These are phyloP conservation scores for Neocatenulostroma microsporum DNA, from an alignment of 2,329 filamentous ascomycete genomes.

Conservation along the genomic window DNA sequence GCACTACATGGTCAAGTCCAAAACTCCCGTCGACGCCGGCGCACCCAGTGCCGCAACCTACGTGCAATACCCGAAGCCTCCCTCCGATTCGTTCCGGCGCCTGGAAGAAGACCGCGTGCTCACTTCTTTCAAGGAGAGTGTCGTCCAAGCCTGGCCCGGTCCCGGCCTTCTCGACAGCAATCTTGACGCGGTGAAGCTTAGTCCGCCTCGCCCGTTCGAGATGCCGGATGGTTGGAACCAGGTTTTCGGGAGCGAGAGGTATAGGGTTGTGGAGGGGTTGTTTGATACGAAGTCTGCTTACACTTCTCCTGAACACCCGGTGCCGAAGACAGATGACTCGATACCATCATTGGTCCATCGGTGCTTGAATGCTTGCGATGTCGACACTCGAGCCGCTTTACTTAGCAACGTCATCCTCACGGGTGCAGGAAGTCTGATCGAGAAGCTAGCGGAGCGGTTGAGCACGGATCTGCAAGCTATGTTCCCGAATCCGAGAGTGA, in stretches of 20 bases:
- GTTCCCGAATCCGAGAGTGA: constrained; percentile 79
- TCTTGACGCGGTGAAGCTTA: constrained; percentile 64
- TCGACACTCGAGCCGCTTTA: constrained; percentile 75
- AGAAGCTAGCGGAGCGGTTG: constrained; percentile 85
- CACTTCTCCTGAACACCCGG: constrained; percentile 33
- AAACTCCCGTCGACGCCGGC: constrained; percentile 80
- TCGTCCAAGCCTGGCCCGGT: constrained; percentile 87
- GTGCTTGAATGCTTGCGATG: constrained; percentile 71
- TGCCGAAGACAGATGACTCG: constrained; percentile 59
- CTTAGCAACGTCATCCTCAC: constrained; percentile 89
- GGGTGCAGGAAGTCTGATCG: constrained; percentile 76
- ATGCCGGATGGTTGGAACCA: constrained; percentile 97
- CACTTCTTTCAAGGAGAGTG: constrained; percentile 95
- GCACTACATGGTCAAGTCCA: constrained; percentile 80
- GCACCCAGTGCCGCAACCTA: constrained; percentile 69
- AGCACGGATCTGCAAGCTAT: constrained; percentile 73
- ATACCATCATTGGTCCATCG: constrained; percentile 75
- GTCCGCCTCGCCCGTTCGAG: constrained; percentile 83
- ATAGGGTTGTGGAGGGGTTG: constrained; percentile 76
- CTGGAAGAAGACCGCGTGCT: constrained; percentile 89
- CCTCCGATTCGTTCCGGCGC: constrained; percentile 63
- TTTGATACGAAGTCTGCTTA: constrained; percentile 80
- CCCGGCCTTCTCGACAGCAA: constrained; percentile 63
- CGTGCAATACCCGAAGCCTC: constrained; percentile 57
- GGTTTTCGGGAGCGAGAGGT: constrained; percentile 84